These are phyloP conservation scores for Micromonas pusilla DNA, from an alignment of 139 green algal genomes.

Conservation along the genomic window DNA sequence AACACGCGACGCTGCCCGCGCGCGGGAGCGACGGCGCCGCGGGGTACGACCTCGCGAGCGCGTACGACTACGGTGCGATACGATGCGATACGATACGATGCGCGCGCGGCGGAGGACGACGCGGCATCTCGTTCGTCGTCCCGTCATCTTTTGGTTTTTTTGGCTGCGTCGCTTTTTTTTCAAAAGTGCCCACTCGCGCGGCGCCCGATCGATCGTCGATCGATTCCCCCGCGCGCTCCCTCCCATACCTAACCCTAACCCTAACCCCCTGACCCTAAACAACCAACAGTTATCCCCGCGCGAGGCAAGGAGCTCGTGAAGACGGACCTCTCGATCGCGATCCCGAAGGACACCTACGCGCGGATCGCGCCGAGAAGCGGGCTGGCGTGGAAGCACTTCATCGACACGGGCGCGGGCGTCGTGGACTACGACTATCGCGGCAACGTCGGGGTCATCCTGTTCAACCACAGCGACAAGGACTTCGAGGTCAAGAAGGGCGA, in stretches of 20 bases:
- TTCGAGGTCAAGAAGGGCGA: constrained; percentile 81
- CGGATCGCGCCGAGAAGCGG: constrained; percentile 89
- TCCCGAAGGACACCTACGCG: constrained; percentile 86
- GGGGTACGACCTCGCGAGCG: constrained; percentile 83
- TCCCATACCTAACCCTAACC: no score
- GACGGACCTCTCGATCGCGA: constrained; percentile 81
- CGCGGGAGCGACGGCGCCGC: constrained; percentile 74
- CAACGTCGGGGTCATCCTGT: constrained; percentile 87
- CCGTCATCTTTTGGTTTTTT: constrained; percentile 21
- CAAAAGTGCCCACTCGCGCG: constrained; percentile 70
- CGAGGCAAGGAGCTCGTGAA: constrained; percentile 73
- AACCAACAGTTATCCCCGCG: constrained; percentile 80
- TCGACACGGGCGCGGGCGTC: constrained; percentile 92
- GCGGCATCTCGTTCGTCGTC: constrained; percentile 13
- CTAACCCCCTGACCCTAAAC: no score
- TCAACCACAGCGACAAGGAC: constrained; percentile 86
- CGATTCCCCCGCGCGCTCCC: no score
- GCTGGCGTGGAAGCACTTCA: constrained; percentile 91
- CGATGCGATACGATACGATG: constrained; percentile 1
- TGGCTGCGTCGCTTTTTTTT: not conserved
- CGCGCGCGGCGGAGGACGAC: not conserved
- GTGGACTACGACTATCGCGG: constrained; percentile 96
- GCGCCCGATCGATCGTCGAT: no score
- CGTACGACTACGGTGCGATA: constrained; percentile 42
- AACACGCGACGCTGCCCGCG: constrained; percentile 69